Evolutionary conservation across 352 stramenopile genomes (phyloP).

Genomic region (Pythium sukuiense): DNA sequence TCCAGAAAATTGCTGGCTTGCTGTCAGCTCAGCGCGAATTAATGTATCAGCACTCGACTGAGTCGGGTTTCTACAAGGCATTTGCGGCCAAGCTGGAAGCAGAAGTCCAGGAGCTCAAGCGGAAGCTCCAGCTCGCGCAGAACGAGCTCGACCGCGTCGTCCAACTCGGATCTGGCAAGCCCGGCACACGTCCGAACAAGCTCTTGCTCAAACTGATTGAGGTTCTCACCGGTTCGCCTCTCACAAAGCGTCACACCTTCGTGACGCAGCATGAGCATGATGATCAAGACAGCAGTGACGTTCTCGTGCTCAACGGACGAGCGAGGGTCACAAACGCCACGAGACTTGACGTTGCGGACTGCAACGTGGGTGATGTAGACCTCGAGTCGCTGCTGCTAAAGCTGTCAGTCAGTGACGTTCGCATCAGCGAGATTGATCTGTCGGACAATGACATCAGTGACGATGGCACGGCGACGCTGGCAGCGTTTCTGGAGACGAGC

Average conservation of each 20-base stretch:
- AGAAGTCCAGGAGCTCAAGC: constrained; percentile 40
- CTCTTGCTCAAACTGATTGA: constrained; percentile 52
- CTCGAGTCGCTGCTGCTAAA: constrained; percentile 45
- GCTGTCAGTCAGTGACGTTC: constrained; percentile 33
- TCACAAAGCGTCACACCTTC: constrained; percentile 44
- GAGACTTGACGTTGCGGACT: constrained; percentile 34
- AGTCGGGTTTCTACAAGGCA: constrained; percentile 34
- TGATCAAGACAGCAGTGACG: constrained; percentile 30
- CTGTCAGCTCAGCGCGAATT: constrained; percentile 46
- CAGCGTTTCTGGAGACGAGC: constrained; percentile 43
- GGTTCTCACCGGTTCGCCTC: constrained; percentile 33
- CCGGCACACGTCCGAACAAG: constrained; percentile 12
- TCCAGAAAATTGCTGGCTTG: constrained; percentile 48
- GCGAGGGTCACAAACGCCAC: background rate
- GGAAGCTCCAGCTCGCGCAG: constrained; percentile 21
- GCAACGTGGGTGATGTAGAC: constrained; percentile 39
- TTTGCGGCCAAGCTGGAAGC: constrained; percentile 39
- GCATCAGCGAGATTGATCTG: constrained; percentile 38
- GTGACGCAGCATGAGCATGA: constrained; percentile 45
- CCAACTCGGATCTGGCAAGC: background rate
- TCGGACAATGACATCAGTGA: constrained; percentile 44
- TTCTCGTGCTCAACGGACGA: constrained; percentile 28
- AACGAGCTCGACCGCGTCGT: constrained; percentile 7
- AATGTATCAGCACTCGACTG: constrained; percentile 32
- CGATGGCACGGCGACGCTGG: constrained; percentile 36